These are phyloP conservation scores for Marasmius oreades DNA, from an alignment of 1,284 basidiomycete species.

Conservation along the genomic window DNA sequence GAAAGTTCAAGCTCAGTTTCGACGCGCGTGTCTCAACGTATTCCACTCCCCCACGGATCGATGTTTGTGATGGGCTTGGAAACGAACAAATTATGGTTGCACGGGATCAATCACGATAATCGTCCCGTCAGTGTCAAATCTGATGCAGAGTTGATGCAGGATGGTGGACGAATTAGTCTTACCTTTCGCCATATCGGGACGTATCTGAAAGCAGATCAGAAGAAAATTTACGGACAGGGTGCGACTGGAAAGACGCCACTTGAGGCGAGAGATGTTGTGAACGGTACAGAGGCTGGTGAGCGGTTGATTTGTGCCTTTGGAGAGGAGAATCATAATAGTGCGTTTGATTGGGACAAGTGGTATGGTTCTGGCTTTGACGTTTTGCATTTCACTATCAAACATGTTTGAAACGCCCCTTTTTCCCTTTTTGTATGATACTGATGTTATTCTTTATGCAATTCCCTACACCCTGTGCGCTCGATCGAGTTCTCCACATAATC, in stretches of 20 bases:
- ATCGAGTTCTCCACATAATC: too few species aligned
- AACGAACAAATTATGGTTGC: slow-evolving; percentile 69
- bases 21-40: slow-evolving; percentile 46
- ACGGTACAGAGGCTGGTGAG: slow-evolving; percentile 46
- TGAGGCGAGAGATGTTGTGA: slow-evolving; percentile 46
- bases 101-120: slow-evolving; percentile 69
- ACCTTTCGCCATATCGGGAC: slow-evolving; percentile 76
- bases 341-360: slow-evolving; percentile 61
- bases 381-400: slow-evolving; percentile 43
- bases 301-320: slow-evolving; percentile 61
- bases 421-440: too few species aligned
- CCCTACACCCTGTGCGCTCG: too few species aligned
- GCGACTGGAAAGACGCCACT: slow-evolving; percentile 55
- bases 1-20: slow-evolving; percentile 11
- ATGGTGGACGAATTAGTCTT: slow-evolving; percentile 69
- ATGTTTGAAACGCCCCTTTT: not conserved
- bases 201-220: slow-evolving; percentile 49
- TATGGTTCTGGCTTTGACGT: slow-evolving; percentile 70
- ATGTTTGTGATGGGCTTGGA: slow-evolving; percentile 71
- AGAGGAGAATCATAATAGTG: slow-evolving; percentile 61
- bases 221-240: slow-evolving; percentile 64
- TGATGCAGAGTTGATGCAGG: slow-evolving; percentile 44
- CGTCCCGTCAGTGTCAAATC: slow-evolving; percentile 51
- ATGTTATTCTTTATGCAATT: too few species aligned
- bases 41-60: slow-evolving; percentile 72